Conservation (phyloP, 2,329 filamentous ascomycete genomes). For the Aspergillus quadrilineatus region DNA sequence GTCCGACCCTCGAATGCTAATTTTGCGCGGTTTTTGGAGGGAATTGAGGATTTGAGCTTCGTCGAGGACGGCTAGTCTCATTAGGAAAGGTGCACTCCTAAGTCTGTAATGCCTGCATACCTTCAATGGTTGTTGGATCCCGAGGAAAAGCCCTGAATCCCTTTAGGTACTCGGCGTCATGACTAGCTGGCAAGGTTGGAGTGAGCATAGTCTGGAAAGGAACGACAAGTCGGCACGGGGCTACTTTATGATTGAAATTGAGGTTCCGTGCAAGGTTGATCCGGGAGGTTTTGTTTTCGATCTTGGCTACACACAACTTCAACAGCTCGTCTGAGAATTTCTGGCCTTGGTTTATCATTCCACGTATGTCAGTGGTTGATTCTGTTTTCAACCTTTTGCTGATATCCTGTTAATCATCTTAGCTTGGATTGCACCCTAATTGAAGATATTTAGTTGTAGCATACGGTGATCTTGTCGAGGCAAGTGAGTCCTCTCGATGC, state of each 20-base stretch:
- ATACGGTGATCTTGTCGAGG: slow-evolving; percentile 43
- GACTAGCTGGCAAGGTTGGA: slow-evolving; percentile 70
- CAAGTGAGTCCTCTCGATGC: slow-evolving; percentile 52
- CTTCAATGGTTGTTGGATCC: slow-evolving; percentile 77
- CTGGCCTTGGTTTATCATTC: slow-evolving; percentile 74
- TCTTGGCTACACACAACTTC: slow-evolving; percentile 72
- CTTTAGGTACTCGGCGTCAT: slow-evolving; percentile 67
- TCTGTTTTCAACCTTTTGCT: slow-evolving; percentile 50
- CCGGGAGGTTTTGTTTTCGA: slow-evolving; percentile 67
- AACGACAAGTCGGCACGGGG: slow-evolving; percentile 82
- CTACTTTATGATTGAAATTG: slow-evolving; percentile 77
- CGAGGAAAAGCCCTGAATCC: slow-evolving; percentile 81
- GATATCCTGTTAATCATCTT: slow-evolving; percentile 41
- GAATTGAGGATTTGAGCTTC: slow-evolving; percentile 89
- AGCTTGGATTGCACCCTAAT: slow-evolving; percentile 10
- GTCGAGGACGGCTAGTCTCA: slow-evolving; percentile 64
- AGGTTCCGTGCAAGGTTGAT: slow-evolving; percentile 78
- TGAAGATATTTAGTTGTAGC: slow-evolving; percentile 6
- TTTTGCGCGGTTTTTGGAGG: slow-evolving; percentile 84
- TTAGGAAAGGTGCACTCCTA: slow-evolving; percentile 17
- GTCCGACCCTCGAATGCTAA: slow-evolving; percentile 85
- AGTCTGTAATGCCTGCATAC: slow-evolving; percentile 27
- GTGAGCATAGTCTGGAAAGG: slow-evolving; percentile 83
- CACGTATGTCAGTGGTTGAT: slow-evolving; percentile 60
- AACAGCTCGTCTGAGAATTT: slow-evolving; percentile 80